Evolutionary conservation across 805 yeast species (phyloP).

Genomic region (Jamesozyma piceae): DNA sequence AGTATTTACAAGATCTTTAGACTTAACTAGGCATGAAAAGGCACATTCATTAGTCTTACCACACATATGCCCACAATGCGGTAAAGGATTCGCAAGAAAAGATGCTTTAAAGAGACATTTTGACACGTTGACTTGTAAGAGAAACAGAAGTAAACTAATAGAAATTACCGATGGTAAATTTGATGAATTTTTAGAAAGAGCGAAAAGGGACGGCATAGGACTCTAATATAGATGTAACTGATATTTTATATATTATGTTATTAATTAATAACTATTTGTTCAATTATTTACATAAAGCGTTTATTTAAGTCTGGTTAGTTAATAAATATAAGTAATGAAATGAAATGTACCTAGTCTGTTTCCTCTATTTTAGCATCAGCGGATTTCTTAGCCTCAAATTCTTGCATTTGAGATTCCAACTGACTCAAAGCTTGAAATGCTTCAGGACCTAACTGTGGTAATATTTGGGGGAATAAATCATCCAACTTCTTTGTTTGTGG

Average conservation of each 20-base stretch:
- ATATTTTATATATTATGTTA: no score
- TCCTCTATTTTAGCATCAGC: conserved; percentile 1
- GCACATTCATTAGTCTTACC: conserved; percentile 65
- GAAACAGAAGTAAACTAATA: conserved; percentile 52
- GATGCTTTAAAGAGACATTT: conserved; percentile 73
- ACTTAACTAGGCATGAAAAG: conserved; percentile 64
- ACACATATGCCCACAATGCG: conserved; percentile 65
- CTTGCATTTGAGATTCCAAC: conserved; percentile 73
- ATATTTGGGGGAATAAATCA: conserved; percentile 86
- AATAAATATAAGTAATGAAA: no score
- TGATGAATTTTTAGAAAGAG: conserved; percentile 26
- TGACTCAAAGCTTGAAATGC: conserved; percentile 80
- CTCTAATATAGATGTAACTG: conserved; percentile 9
- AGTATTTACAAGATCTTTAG: conserved; percentile 59
- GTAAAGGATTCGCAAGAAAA: conserved; percentile 75
- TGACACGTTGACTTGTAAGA: conserved; percentile 63
- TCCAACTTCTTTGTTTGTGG: conserved; percentile 88
- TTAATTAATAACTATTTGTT: no score
- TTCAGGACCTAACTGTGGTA: conserved; percentile 94
- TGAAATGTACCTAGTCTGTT: neutral
- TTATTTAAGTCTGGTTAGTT: no score
- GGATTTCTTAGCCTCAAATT: conserved; percentile 19
- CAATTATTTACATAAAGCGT: no score
- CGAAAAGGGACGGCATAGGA: conserved; percentile 23
- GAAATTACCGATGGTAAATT: conserved; percentile 31